Percentiles rank a stretch among this genome's conserved stretches.
Conservation (phyloP, 306 rosid genomes). For the Cucurbita maxima region DNA sequence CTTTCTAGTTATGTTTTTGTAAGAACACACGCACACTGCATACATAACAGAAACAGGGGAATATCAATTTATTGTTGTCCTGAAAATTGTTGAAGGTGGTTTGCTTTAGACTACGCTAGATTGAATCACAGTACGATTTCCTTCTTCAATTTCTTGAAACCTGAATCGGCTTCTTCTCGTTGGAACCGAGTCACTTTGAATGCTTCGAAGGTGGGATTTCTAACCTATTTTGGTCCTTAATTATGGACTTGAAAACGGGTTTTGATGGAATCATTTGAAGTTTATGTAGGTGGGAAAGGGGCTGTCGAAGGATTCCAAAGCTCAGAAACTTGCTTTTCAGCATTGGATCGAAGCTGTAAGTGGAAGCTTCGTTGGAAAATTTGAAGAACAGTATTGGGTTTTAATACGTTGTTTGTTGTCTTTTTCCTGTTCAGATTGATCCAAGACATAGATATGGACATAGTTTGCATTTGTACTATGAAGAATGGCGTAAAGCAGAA, state of each 20-base stretch:
- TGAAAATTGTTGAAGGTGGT: conserved; percentile 49
- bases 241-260: not conserved
- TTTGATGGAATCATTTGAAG: not conserved
- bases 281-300: conserved; percentile 78
- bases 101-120: conserved; percentile 49
- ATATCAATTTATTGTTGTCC: not conserved
- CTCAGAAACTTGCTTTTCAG: conserved; percentile 85
- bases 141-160: conserved; percentile 52
- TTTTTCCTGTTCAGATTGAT: conserved; percentile 50
- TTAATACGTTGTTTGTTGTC: not conserved
- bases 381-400: not conserved
- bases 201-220: conserved; percentile 53
- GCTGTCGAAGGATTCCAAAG: conserved; percentile 60
- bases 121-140: conserved; percentile 67
- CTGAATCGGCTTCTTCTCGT: conserved; percentile 44
- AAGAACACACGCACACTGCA: too few relatives aligned
- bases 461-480: conserved; percentile 66
- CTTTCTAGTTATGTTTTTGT: not conserved
- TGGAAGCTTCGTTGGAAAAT: not conserved
- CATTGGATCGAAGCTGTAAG: conserved; percentile 98
- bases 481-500: conserved; percentile 63
- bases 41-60: not conserved
- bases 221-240: not conserved
- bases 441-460: conserved; percentile 95
- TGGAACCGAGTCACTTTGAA: conserved; percentile 62